Base-by-base conservation (phyloP, 1,139 yeast genomes). In the Candida tropicalis region DNA sequence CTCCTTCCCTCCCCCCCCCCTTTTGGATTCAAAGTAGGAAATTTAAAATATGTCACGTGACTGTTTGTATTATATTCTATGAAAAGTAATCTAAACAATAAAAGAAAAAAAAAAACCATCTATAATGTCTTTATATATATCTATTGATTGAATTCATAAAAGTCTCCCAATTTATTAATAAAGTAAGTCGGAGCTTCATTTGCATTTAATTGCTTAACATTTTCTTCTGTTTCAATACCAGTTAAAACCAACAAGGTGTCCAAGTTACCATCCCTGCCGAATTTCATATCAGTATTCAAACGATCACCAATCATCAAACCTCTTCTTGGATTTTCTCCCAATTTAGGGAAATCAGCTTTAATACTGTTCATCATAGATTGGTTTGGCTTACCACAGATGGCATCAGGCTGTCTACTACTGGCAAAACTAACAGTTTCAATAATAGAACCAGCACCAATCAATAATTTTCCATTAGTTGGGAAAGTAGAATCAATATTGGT, bases 251-350 rank as follows among this genome's bases (percentile, higher is more conserved):
- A 73, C 48, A 95, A 66, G 1, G 98, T 91, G 50, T 75, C 81
- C 39, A 95, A 74, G 0, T 95, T 95, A 39, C 97, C 96, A 47
- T 83, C 84, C 45, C 80, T 74, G 34, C 99, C 99, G 64, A 93
- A 93, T 57, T 78, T 80, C 82, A 93, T 93, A 57, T 93, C 99
- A 1, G 99, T 93, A 61, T 93, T 91, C 48, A 93, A 73, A 50
- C 99, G 77, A 63, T 93, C 99, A 23, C 99, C 99, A 50, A 93
- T 81, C 98, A 93, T 93, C 52, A 93, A 77, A 7, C 96, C 86
- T 45, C 79, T 75, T 11, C 69, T 57, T 32, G 88, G 84, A 47
- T 81, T 80, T 31, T 80, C 68, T 17, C 65, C 60, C 41, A 73
- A 59, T 1, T 59, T 65, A 0, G 68, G 70, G 56, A 81, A 77